Base-by-base conservation (phyloP, 1,284 basidiomycete species). In the Somion occarium region DNA sequence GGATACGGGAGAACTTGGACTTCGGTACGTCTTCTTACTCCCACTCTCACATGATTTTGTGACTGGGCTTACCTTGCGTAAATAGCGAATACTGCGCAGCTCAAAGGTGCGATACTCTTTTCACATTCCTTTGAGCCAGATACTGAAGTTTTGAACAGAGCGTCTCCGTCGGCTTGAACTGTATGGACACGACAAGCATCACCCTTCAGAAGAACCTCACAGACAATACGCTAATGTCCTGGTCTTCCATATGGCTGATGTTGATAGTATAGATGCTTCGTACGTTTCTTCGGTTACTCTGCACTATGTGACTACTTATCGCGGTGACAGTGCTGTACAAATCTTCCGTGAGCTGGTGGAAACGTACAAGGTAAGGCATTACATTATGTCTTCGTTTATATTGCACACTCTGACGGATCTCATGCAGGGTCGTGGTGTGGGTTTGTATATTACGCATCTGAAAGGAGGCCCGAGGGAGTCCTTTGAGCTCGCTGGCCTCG, bases 221-320 rank as follows among this genome's bases (percentile, higher is more conserved):
- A 74, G 93, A 55, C 80, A 82, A 53, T 79, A 87, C 51, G 88
- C 93, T 2, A 82, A 80, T 30, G 81, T 85, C 0, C 70, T 97
- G 25, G 88, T 96, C 13, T 91, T 96, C 69, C 93, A 97, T 63
- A 79, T 95, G 73, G 84, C 87, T 9, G 94, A 92, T 67, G 85
- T 93, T 2, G 91, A 93, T 54, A 78, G 73, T 19, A 85, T 87
- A 55, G 92, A 94, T 65, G 91, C 92, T 9, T 92, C 89, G 87
- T 92, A 63, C 65, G 87, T 75, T 19, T 20, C 9, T 12, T 49
- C n/a, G n/a, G n/a, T n/a, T n/a, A n/a, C n/a, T n/a, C n/a, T n/a
- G n/a, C n/a, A n/a, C n/a, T n/a, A n/a, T n/a, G n/a, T n/a, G n/a
- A n/a, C n/a, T n/a, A n/a, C n/a, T n/a, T n/a, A n/a, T n/a, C n/a